phyloP scores from a whole-genome alignment of 108 stramenopile genomes.

The Fragilaria radians region DNA sequence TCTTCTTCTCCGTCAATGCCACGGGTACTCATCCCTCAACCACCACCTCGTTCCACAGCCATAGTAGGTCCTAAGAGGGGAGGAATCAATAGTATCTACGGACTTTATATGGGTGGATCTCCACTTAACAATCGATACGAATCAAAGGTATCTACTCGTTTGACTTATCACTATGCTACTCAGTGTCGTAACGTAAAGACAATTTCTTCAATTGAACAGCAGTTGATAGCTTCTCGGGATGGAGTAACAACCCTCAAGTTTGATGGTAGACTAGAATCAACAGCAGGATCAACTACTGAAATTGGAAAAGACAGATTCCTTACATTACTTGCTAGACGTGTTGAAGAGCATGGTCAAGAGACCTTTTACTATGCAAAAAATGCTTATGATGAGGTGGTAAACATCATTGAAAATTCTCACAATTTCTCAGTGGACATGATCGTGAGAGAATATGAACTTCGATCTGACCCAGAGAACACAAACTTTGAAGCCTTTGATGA shows the following conservation, averaged over 20 bases:
- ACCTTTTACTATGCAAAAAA: background rate
- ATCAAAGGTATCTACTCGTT: too few species aligned
- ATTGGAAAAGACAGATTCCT: background rate
- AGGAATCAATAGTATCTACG: background rate
- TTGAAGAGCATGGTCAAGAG: too few species aligned
- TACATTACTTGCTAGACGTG: background rate
- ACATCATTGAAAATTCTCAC: background rate
- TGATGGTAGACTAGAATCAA: background rate
- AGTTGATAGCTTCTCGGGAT: background rate
- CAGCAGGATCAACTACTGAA: background rate
- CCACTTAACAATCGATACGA: too few species aligned
- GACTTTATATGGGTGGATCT: too few species aligned
- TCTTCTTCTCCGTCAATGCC: too few species aligned
- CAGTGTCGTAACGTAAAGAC: too few species aligned
- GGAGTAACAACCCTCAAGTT: background rate
- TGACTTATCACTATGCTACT: too few species aligned
- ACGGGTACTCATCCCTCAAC: too few species aligned
- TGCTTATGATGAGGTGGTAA: background rate
- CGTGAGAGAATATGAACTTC: background rate
- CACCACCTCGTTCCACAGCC: too few species aligned
- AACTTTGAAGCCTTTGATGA: background rate
- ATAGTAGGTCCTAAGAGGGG: too few species aligned
- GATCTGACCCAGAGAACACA: too few species aligned
- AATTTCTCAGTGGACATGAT: background rate
- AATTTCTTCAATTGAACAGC: too few species aligned